Evolutionary conservation across 805 yeast genomes (phyloP), one percentile per base, ranked within the genome.

Genomic region (Barnettozyma salicaria): DNA sequence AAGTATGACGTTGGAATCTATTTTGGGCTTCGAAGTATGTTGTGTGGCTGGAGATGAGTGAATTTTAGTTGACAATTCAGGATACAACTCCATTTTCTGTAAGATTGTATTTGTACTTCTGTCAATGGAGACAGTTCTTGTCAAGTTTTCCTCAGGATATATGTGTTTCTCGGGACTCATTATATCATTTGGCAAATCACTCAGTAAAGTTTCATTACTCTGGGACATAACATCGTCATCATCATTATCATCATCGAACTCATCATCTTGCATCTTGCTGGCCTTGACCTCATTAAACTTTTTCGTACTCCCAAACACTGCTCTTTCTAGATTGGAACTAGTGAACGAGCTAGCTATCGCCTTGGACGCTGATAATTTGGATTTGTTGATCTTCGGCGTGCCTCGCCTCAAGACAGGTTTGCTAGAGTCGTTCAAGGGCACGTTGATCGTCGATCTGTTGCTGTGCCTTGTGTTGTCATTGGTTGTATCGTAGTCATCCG

Each of bases 91-190:
- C 5, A 26, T 24, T 22, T 17, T 31, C 20, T 39, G 42, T 11
- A 40, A 19, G 4, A 40, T 28, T 3, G 40, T 38, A 10, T 17
- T 25, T 9, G 13, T 27, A 12, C 19, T 34, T 25, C 19, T 21
- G 10, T 17, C 23, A 6, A 12, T 20, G 12, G 20, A 29, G 11
- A n/a, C 19, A 2, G 22, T 20, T 25, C 16, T 42, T 18, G 43
- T 21, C 6, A 45, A 13, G 16, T 49, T 43, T n/a, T 49, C 49
- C 13, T 27, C 7, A 9, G 52, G 50, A 29, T 49, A 49, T 1
- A 34, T 14, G 19, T 48, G 53, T 31, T 48, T 52, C 36, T 52
- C 57, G 7, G 57, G 57, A 29, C 55, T 50, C 13, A 51, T 18
- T 8, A 52, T 30, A 20, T 52, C 57, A 39, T 34, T 38, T 0